Conservation (phyloP, 768 basidiomycete genomes). For the Galerina marginata region DNA sequence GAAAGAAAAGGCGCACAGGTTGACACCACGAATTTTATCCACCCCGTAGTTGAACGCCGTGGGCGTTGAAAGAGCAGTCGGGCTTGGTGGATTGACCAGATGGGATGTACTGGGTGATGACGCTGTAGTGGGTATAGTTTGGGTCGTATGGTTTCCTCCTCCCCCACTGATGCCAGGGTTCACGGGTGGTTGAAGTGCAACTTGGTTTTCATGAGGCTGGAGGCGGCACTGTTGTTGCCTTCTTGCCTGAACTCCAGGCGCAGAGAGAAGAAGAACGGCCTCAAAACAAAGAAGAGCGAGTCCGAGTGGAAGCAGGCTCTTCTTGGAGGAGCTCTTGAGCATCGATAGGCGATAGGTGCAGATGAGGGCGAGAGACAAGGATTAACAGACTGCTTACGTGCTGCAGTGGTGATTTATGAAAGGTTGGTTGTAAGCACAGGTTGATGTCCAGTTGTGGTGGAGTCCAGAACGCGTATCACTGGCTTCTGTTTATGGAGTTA, state of each 20-base stretch:
- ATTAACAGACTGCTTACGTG: neutral
- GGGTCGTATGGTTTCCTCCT: neutral
- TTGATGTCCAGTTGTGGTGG: slow-evolving; percentile 1
- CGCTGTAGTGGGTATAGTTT: slow-evolving; percentile 1
- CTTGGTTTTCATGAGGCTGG: slow-evolving; percentile 21
- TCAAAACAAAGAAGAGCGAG: slow-evolving; percentile 21
- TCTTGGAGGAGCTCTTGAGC: slow-evolving; percentile 1
- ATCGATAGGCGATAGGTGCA: neutral
- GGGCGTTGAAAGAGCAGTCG: slow-evolving; percentile 13
- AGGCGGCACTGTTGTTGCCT: slow-evolving; percentile 29
- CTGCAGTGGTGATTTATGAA: slow-evolving; percentile 3
- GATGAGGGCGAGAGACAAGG: slow-evolving; percentile 8
- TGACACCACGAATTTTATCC: slow-evolving; percentile 33
- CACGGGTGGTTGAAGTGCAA: slow-evolving; percentile 12
- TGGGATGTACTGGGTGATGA: slow-evolving; percentile 14
- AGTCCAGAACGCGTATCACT: slow-evolving; percentile 3
- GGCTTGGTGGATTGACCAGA: slow-evolving; percentile 4
- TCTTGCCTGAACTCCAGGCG: slow-evolving; percentile 10
- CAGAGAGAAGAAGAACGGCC: slow-evolving; percentile 18
- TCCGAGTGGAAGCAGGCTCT: slow-evolving; percentile 12
- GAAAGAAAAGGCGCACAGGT: slow-evolving; percentile 24
- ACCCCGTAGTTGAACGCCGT: slow-evolving; percentile 29
- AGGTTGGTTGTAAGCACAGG: slow-evolving; percentile 6
- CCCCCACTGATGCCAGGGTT: slow-evolving; percentile 13
- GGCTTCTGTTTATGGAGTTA: slow-evolving; percentile 5